phyloP scores from a whole-genome alignment of 1,284 basidiomycete species.

The Veloporphyrellus conicus region DNA sequence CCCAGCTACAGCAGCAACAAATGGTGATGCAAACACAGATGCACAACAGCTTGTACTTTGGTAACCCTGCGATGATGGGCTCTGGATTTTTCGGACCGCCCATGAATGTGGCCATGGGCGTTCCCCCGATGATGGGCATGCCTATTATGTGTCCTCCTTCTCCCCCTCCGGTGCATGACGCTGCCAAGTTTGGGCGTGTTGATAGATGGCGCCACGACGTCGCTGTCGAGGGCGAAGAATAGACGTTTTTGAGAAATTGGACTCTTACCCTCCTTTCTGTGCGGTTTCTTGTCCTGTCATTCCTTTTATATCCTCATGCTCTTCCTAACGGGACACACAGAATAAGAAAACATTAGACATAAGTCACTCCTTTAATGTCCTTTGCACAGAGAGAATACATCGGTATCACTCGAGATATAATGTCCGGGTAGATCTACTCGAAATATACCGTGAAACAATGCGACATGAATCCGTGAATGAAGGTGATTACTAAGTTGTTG shows the following conservation, averaged over 20 bases:
- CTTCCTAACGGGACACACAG: conserved; percentile 3
- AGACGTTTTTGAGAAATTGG: conserved; percentile 9
- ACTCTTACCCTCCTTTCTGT: conserved; percentile 13
- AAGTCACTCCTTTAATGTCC: conserved; percentile 37
- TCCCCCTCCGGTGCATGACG: conserved; percentile 60
- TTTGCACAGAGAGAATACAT: conserved; percentile 35
- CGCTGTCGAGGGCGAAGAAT: conserved; percentile 56
- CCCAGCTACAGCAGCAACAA: conserved; percentile 58
- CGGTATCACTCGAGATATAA: conserved; percentile 30
- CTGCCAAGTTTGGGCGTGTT: conserved; percentile 62
- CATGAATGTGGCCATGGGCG: conserved; percentile 39
- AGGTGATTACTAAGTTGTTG: conserved; percentile 25
- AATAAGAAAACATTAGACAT: conserved; percentile 25
- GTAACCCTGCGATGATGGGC: conserved; percentile 59
- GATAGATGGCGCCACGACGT: conserved; percentile 78
- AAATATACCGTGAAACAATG: conserved; percentile 36
- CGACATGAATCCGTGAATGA: conserved; percentile 34
- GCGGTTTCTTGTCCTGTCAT: background rate
- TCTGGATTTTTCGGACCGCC: conserved; percentile 57
- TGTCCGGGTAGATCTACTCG: conserved; percentile 36
- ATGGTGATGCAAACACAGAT: conserved; percentile 75
- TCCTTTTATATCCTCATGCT: conserved; percentile 5
- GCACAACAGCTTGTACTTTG: conserved; percentile 69
- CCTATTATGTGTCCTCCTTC: conserved; percentile 44
- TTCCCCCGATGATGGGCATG: conserved; percentile 47